phyloP scores from a whole-genome alignment of 305 asterid genomes.

The Fraxinus latifolia region DNA sequence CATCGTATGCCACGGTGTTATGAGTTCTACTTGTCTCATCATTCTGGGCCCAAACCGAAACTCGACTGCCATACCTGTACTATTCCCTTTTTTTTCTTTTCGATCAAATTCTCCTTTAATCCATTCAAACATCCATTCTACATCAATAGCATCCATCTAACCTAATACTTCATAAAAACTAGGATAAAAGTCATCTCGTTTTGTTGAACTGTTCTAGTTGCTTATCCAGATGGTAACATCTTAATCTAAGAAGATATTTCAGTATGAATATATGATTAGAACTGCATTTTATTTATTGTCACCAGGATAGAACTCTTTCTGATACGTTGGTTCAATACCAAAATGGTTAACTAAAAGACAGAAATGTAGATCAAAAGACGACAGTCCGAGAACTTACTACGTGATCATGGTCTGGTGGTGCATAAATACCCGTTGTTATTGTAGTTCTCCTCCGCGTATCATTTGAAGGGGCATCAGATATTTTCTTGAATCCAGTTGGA shows the following conservation, averaged over 20 bases:
- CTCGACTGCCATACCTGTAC: no score
- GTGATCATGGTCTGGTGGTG: conserved; percentile 82
- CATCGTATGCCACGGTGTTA: no score
- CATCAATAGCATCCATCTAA: neutral
- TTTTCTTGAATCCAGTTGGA: conserved; percentile 72
- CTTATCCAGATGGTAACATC: neutral
- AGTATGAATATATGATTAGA: neutral
- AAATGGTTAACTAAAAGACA: neutral
- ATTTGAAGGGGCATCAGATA: conserved; percentile 49
- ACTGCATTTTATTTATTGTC: neutral
- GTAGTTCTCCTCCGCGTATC: conserved; percentile 62
- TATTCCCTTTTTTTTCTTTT: no score
- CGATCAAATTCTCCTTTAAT: no score
- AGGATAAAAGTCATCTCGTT: neutral
- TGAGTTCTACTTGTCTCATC: no score
- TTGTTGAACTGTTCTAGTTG: neutral
- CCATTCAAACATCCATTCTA: no score
- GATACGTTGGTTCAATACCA: neutral
- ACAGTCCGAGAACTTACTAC: conserved; percentile 44
- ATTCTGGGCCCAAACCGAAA: no score
- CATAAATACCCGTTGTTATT: conserved; percentile 70
- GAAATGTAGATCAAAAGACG: neutral
- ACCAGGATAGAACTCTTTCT: neutral
- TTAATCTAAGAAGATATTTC: neutral
- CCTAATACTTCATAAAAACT: neutral